A percentile compares a stretch with the other conserved stretches of the same genome.
These are phyloP conservation scores for Penicillium canariense DNA, from an alignment of 495 filamentous ascomycete genomes.

Conservation along the genomic window DNA sequence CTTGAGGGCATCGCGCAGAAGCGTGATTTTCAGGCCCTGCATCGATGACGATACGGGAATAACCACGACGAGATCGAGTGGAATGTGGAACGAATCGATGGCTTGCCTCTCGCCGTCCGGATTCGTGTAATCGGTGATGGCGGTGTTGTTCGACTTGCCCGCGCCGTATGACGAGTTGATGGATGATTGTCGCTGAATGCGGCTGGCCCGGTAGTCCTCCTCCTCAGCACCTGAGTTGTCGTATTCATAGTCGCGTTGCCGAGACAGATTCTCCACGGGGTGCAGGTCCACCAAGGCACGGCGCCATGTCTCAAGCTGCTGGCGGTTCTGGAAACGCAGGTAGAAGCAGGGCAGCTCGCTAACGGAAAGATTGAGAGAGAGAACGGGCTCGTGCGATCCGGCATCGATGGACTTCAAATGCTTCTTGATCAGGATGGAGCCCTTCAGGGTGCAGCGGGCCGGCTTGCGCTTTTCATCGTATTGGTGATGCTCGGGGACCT, in stretches of 20 bases:
- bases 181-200: slow-evolving; percentile 80
- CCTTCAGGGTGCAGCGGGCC: slow-evolving; percentile 85
- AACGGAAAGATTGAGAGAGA: slow-evolving; percentile 90
- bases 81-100: slow-evolving; percentile 74
- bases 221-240: slow-evolving; percentile 85
- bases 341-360: slow-evolving; percentile 96
- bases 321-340: slow-evolving; percentile 81
- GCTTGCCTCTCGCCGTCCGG: slow-evolving; percentile 56
- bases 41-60: slow-evolving; percentile 98
- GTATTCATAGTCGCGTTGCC: slow-evolving; percentile 70
- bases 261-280: slow-evolving; percentile 54
- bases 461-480: slow-evolving; percentile 59
- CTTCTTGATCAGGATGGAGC: slow-evolving; percentile 97
- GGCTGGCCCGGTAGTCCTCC: slow-evolving; percentile 76
- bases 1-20: slow-evolving; percentile 88
- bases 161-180: slow-evolving; percentile 79
- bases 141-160: slow-evolving; percentile 45
- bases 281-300: slow-evolving; percentile 84
- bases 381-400: slow-evolving; percentile 69
- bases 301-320: slow-evolving; percentile 88
- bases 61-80: slow-evolving; percentile 93
- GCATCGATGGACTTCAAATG: slow-evolving; percentile 90
- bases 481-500: slow-evolving; percentile 58
- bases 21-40: slow-evolving; percentile 96
- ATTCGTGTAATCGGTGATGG: slow-evolving; percentile 60